Base-by-base conservation (phyloP, 2,329 filamentous ascomycete species). In the Fusarium tanahbumbuense region DNA sequence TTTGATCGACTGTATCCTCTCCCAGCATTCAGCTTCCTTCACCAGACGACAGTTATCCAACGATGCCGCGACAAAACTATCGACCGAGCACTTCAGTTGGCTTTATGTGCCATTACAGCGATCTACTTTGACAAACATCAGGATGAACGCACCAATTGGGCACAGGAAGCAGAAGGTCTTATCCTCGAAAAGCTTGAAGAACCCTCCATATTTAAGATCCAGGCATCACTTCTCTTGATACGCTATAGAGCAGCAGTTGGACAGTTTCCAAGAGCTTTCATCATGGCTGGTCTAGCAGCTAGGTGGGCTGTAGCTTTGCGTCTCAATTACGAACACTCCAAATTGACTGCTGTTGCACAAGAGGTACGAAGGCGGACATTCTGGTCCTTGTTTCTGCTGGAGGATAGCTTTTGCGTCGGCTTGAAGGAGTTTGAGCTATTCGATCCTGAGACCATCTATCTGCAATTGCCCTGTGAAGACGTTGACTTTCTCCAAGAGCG, bases 341-440 rank as follows among this genome's bases (percentile, higher is more conserved):
- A 56, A 12, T 46, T 76, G 7, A 68, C 73, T 2, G 67, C 72
- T 0, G 67, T 76, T 0, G 74, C 74, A 0, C 74, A 76, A 13
- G 74, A 76, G 23, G 74, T 76, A 12, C 57, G 74, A 23, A 65
- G 74, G 22, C 48, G 74, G 16, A 76, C 74, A 0, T 74, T 76
- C 34, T 76, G 74, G 74, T 76, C 74, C 12, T 10, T 76, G n/a
- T 74, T 67, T 9, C 48, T 76, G 6, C 47, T 76, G 2, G 74
- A 76, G 12, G 73, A 76, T 40, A 76, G 73, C 61, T 76, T 76
- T 40, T 76, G 73, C 20, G 73, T 76, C 6, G 74, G 74, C 0
- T 13, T 76, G 0, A 76, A 76, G 6, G 74, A 76, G 18, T 76
- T 76, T 45, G 74, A 76, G 20, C 56, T 76, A 6, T 76, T 76